These are phyloP conservation scores for Coemansia sp. DNA, from an alignment of 192 early-diverging fungal species.

Conservation along the genomic window DNA sequence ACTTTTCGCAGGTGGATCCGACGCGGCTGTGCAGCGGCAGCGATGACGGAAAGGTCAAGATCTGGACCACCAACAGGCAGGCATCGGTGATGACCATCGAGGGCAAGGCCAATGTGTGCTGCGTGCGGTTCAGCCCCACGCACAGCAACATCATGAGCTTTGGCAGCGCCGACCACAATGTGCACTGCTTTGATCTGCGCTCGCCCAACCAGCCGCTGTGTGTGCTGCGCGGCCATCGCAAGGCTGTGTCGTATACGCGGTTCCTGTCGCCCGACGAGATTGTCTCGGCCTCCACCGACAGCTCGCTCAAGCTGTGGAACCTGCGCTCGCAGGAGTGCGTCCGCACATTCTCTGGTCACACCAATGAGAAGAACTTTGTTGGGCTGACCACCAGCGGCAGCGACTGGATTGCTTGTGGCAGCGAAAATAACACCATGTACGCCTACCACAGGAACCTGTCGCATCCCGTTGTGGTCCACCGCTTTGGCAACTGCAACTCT, in stretches of 20 bases:
- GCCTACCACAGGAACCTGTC: slow-evolving; percentile 76
- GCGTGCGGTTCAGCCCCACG: slow-evolving; percentile 88
- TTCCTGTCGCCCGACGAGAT: slow-evolving; percentile 78
- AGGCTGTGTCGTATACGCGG: slow-evolving; percentile 94
- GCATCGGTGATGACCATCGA: slow-evolving; percentile 79
- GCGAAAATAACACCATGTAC: slow-evolving; percentile 89
- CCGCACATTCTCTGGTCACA: slow-evolving; percentile 80
- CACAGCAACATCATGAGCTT: slow-evolving; percentile 74
- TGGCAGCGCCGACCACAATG: slow-evolving; percentile 91
- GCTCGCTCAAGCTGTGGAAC: slow-evolving; percentile 87
- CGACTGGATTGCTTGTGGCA: slow-evolving; percentile 91
- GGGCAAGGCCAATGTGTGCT: slow-evolving; percentile 87
- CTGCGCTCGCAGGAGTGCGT: slow-evolving; percentile 58
- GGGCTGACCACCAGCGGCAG: slow-evolving; percentile 73
- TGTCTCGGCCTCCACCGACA: slow-evolving; percentile 90
- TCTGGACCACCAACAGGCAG: slow-evolving; percentile 81
- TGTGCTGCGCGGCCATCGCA: slow-evolving; percentile 82
- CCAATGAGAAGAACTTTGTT: slow-evolving; percentile 97
- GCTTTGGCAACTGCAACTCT: slow-evolving; percentile 74
- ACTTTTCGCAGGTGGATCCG: slow-evolving; percentile 78
- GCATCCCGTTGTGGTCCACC: slow-evolving; percentile 70
- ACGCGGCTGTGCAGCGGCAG: slow-evolving; percentile 82
- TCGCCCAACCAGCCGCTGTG: slow-evolving; percentile 66
- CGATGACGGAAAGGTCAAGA: slow-evolving; percentile 90
- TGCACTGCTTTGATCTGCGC: slow-evolving; percentile 90